Percentiles rank a stretch among this genome's conserved stretches.
Evolutionary conservation across 1,284 basidiomycete species (phyloP).

Genomic region (Athelia psychrophila): DNA sequence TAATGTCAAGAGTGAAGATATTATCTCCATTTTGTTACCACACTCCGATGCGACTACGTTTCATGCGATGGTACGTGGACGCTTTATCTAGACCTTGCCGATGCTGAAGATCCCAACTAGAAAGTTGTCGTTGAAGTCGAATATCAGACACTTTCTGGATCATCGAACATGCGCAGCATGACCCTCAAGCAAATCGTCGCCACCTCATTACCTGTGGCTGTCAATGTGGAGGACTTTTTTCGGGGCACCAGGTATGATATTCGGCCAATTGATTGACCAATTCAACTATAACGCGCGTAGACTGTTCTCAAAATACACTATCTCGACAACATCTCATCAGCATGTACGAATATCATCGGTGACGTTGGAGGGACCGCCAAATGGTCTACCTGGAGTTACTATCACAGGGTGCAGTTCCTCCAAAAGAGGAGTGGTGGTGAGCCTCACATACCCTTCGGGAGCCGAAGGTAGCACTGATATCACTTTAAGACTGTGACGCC

Average conservation of each 20-base stretch:
- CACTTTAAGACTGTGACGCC: constrained; percentile 62
- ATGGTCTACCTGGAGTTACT: constrained; percentile 43
- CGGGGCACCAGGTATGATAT: constrained; percentile 55
- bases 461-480: constrained; percentile 1
- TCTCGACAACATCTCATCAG: constrained; percentile 71
- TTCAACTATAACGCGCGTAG: constrained; percentile 33
- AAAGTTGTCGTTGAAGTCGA: constrained; percentile 60
- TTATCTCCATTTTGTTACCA: constrained; percentile 52
- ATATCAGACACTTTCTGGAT: constrained; percentile 57
- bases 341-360: constrained; percentile 66
- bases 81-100: background rate
- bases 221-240: constrained; percentile 88
- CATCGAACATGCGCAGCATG: constrained; percentile 49
- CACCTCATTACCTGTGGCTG: constrained; percentile 71
- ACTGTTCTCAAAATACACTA: constrained; percentile 77
- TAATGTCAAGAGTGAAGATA: constrained; percentile 41
- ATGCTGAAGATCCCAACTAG: constrained; percentile 31
- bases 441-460: constrained; percentile 10
- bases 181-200: constrained; percentile 50
- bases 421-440: constrained; percentile 39
- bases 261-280: background rate
- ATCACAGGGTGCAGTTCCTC: constrained; percentile 45
- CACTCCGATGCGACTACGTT: constrained; percentile 59
- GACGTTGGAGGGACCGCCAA: constrained; percentile 42
- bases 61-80: constrained; percentile 48